Conservation (phyloP, 2,329 filamentous ascomycete genomes). For the Sarocladium kiliense region DNA sequence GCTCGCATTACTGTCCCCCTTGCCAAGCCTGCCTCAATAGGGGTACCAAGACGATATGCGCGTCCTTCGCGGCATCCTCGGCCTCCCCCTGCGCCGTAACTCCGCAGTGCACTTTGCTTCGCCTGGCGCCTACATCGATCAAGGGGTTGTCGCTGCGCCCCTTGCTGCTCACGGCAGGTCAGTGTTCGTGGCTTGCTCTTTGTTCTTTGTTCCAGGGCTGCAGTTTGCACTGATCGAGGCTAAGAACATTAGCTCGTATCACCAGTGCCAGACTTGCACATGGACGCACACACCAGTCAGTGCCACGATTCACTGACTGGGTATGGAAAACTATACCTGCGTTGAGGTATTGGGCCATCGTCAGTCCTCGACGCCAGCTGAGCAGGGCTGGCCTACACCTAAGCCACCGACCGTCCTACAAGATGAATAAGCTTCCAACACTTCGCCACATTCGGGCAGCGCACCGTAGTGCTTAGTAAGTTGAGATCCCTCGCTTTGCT, state of each 20-base stretch:
- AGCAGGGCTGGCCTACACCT: too few species aligned
- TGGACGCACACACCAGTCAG: background rate
- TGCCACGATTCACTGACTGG: too few species aligned
- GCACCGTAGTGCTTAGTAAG: too few species aligned
- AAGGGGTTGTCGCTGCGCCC: background rate
- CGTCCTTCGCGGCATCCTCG: background rate
- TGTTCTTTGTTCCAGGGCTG: background rate
- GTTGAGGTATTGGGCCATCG: background rate
- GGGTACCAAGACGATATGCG: background rate
- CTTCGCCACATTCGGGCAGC: too few species aligned
- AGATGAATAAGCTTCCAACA: too few species aligned
- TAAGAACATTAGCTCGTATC: background rate
- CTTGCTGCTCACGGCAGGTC: background rate
- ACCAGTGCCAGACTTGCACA: background rate
- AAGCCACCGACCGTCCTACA: too few species aligned
- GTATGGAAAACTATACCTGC: too few species aligned
- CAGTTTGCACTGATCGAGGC: background rate
- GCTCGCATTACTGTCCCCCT: conserved; percentile 5
- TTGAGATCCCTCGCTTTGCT: too few species aligned
- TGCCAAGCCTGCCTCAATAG: background rate
- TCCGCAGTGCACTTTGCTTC: background rate
- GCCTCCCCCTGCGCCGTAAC: background rate
- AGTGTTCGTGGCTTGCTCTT: background rate
- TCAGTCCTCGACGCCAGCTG: too few species aligned
- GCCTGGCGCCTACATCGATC: background rate